Percentiles rank a stretch among this genome's conserved stretches.
These are phyloP conservation scores for Lasiosphaeria hispida DNA, from an alignment of 495 filamentous ascomycete genomes.

Conservation along the genomic window DNA sequence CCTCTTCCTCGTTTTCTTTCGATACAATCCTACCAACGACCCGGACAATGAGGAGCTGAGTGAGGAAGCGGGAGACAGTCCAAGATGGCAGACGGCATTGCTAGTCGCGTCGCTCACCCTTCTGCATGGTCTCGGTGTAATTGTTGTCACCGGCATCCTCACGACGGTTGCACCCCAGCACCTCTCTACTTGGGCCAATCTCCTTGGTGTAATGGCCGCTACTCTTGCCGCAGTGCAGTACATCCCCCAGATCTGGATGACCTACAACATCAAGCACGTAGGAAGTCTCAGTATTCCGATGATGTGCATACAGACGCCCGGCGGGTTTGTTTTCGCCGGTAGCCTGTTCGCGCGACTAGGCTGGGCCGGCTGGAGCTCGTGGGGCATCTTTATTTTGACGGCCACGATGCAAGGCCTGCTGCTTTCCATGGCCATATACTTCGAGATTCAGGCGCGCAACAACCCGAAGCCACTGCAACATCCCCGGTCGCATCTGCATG, in stretches of 20 bases:
- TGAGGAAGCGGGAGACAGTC: conserved; percentile 41
- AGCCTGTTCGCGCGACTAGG: conserved; percentile 82
- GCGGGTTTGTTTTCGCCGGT: conserved; percentile 80
- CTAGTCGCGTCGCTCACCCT: conserved; percentile 66
- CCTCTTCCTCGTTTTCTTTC: conserved; percentile 82
- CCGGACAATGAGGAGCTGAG: conserved; percentile 33
- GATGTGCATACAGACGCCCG: conserved; percentile 98
- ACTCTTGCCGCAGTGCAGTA: conserved; percentile 87
- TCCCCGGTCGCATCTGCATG: conserved; percentile 24
- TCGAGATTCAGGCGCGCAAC: conserved; percentile 50
- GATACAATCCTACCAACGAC: conserved; percentile 58
- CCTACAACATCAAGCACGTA: conserved; percentile 76
- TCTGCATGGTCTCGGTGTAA: conserved; percentile 64
- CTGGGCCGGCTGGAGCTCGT: conserved; percentile 85
- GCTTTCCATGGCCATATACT: conserved; percentile 75
- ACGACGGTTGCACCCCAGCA: conserved; percentile 53
- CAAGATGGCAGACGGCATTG: conserved; percentile 73
- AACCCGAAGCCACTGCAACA: neutral
- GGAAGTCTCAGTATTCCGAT: conserved; percentile 91
- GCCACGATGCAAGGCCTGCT: conserved; percentile 83
- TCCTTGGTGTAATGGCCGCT: conserved; percentile 74
- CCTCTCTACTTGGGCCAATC: conserved; percentile 74
- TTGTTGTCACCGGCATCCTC: conserved; percentile 64
- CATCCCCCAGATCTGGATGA: conserved; percentile 90
- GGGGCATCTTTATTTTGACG: conserved; percentile 84